phyloP scores from a whole-genome alignment of 176 grass and related monocot genomes.

The Aegilops bicornis region DNA sequence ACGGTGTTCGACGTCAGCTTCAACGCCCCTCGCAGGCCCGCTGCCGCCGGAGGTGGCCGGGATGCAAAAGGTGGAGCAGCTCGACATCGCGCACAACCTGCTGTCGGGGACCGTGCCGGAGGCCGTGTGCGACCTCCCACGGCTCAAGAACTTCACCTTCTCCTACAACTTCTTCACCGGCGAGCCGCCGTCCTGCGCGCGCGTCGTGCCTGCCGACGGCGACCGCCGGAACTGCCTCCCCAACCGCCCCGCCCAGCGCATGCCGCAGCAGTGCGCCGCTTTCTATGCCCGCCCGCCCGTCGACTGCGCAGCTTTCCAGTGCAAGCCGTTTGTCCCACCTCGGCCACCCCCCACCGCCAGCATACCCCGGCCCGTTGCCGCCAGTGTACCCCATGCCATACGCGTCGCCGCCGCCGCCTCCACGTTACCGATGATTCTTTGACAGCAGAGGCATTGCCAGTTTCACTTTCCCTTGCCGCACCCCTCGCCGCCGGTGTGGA shows the following conservation, averaged over 20 bases:
- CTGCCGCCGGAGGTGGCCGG: constrained; percentile 47
- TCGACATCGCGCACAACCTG: constrained; percentile 67
- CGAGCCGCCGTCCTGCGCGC: constrained; percentile 50
- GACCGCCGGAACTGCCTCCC: constrained; percentile 50
- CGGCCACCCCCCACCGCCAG: constrained; percentile 39
- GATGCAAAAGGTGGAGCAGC: constrained; percentile 58
- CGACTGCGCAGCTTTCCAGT: constrained; percentile 55
- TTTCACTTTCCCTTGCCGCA: constrained; percentile 5
- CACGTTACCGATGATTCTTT: constrained; percentile 51
- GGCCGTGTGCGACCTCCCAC: constrained; percentile 38
- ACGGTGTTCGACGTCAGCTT: constrained; percentile 75
- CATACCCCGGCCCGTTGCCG: constrained; percentile 61
- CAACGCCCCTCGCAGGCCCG: constrained; percentile 51
- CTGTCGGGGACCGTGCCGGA: constrained; percentile 35
- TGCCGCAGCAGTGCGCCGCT: constrained; percentile 50
- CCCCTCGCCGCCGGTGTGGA: not conserved
- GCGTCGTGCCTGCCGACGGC: constrained; percentile 32
- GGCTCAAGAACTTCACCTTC: constrained; percentile 46
- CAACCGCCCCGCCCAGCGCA: constrained; percentile 51
- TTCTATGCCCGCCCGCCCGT: constrained; percentile 39
- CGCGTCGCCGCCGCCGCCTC: constrained; percentile 81
- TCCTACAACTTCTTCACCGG: constrained; percentile 50
- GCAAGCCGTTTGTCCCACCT: constrained; percentile 43
- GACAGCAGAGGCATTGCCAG: not conserved
- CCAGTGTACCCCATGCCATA: constrained; percentile 77